phyloP scores from a whole-genome alignment of 2,329 filamentous ascomycete genomes.

The Paecilomyces sp. region DNA sequence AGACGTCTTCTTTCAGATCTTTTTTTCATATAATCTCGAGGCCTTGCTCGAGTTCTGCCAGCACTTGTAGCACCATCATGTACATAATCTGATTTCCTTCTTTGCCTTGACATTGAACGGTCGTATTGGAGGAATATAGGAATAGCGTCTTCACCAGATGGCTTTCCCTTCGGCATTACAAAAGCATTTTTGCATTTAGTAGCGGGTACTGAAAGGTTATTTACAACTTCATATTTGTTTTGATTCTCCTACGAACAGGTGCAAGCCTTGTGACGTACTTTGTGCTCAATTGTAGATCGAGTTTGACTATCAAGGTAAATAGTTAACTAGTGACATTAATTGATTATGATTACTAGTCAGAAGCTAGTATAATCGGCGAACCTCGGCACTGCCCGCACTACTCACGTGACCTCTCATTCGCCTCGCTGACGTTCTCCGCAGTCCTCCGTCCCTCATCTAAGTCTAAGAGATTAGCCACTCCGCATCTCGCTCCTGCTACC shows the following conservation, averaged over 20 bases:
- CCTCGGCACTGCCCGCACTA: neutral
- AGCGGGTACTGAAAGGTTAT: neutral
- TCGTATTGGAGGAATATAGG: neutral
- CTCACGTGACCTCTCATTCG: neutral
- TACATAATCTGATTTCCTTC: slow-evolving; percentile 4
- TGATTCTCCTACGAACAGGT: no score
- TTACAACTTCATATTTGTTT: neutral
- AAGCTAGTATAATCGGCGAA: neutral
- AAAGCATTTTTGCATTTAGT: neutral
- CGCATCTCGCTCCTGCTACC: neutral
- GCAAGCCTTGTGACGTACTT: no score
- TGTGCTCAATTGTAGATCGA: no score
- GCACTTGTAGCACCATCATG: slow-evolving; percentile 1
- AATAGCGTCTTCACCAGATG: neutral
- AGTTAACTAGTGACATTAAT: no score
- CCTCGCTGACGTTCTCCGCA: neutral
- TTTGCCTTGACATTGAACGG: neutral
- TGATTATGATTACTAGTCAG: no score
- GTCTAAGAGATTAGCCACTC: neutral
- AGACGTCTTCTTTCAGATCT: neutral
- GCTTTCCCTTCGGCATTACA: neutral
- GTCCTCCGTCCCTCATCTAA: neutral
- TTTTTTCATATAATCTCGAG: neutral
- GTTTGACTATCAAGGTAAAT: no score
- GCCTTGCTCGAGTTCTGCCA: neutral